Percentiles rank a stretch among this genome's conserved stretches.
Conservation (phyloP, 805 yeast genomes). For the Jamesozyma lodderae region DNA sequence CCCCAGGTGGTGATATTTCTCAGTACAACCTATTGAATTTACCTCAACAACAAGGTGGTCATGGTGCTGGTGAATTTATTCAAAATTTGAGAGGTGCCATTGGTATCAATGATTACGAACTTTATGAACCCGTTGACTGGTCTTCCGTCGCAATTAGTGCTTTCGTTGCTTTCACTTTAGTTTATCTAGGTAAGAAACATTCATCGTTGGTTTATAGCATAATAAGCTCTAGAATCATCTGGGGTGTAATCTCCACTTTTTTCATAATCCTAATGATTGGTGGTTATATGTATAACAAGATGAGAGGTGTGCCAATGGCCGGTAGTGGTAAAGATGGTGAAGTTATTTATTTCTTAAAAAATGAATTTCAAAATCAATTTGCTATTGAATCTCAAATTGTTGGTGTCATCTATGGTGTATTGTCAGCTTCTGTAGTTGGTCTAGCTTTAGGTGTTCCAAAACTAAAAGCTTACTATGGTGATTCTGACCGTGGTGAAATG, state of each 20-base stretch:
- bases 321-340: conserved; percentile 35
- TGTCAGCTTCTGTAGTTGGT: conserved; percentile 51
- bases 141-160: conserved; percentile 29
- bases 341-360: conserved; percentile 43
- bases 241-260: conserved; percentile 61
- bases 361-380: conserved; percentile 67
- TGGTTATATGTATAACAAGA: conserved; percentile 91
- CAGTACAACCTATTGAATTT: conserved; percentile 26
- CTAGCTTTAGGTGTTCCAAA: conserved; percentile 50
- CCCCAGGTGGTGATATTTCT: conserved; percentile 40
- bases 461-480: conserved; percentile 14
- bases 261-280: conserved; percentile 64
- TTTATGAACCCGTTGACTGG: conserved; percentile 34
- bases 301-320: conserved; percentile 56
- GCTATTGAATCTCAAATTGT: conserved; percentile 88
- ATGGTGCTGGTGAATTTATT: conserved; percentile 29
- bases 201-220: conserved; percentile 33
- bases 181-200: conserved; percentile 29
- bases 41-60: conserved; percentile 29
- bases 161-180: conserved; percentile 31
- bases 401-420: conserved; percentile 59
- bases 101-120: conserved; percentile 21
- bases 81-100: conserved; percentile 20
- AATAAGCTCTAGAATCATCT: conserved; percentile 45
- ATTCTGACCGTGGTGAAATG: conserved; percentile 25